These are phyloP conservation scores for Ustilago trichophora DNA, from an alignment of 1,284 basidiomycete genomes.

Conservation along the genomic window DNA sequence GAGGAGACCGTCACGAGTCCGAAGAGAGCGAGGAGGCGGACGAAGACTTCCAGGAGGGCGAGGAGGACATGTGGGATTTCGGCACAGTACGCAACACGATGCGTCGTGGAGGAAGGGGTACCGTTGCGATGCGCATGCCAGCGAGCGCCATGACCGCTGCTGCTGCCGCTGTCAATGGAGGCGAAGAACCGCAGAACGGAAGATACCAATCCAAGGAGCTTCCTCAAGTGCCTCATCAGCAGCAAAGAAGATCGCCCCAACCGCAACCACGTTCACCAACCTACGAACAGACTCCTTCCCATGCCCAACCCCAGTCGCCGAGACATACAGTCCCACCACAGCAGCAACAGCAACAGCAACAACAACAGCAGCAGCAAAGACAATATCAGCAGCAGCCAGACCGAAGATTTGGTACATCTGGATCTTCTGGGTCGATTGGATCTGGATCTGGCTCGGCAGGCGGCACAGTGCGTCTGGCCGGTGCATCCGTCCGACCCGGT, in stretches of 20 bases:
- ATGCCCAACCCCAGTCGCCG: constrained; percentile 23
- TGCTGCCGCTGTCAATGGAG: constrained; percentile 31
- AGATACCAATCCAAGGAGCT: constrained; percentile 35
- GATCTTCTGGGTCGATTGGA: constrained; percentile 40
- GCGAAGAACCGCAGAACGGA: constrained; percentile 15
- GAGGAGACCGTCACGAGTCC: constrained; percentile 66
- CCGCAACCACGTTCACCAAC: constrained; percentile 19
- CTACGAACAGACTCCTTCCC: constrained; percentile 16
- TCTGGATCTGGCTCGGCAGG: too few species aligned
- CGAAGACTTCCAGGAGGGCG: constrained; percentile 50
- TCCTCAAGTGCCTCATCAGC: constrained; percentile 34
- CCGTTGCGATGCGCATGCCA: constrained; percentile 49
- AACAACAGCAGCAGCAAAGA: too few species aligned
- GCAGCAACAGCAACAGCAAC: constrained; percentile 12
- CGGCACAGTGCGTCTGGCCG: constrained; percentile 52
- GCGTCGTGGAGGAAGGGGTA: constrained; percentile 41
- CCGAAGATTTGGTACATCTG: constrained; percentile 33
- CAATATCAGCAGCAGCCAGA: constrained; percentile 30
- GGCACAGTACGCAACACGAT: constrained; percentile 58
- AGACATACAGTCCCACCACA: constrained; percentile 11
- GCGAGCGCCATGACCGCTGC: constrained; percentile 48
- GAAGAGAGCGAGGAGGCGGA: constrained; percentile 52
- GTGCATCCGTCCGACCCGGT: constrained; percentile 31
- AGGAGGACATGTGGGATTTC: constrained; percentile 61
- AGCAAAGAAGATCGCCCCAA: constrained; percentile 14